phyloP scores from a whole-genome alignment of 208 protist genomes.

The Leishmania arabica region DNA sequence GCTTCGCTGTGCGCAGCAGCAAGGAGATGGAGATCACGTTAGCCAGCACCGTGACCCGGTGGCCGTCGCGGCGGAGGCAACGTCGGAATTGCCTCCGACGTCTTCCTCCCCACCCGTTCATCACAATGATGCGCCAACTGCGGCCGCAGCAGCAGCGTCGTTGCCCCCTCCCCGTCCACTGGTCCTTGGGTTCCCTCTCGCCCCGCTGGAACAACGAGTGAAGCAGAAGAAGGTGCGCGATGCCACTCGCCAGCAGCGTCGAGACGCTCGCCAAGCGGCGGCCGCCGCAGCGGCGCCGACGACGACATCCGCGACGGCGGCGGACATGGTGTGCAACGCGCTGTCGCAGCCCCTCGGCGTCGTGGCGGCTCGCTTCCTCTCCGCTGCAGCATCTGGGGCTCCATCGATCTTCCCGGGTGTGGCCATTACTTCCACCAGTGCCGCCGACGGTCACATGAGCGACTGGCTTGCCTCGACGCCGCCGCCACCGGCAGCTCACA shows the following conservation, averaged over 20 bases:
- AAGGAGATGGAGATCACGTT: neutral
- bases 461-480: neutral
- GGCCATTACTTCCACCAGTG: neutral
- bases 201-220: slow-evolving; percentile 14
- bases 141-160: neutral
- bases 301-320: slow-evolving; percentile 10
- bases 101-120: neutral
- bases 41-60: neutral
- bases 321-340: slow-evolving; percentile 24
- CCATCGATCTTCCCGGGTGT: slow-evolving; percentile 24
- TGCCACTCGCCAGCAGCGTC: slow-evolving; percentile 16
- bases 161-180: neutral
- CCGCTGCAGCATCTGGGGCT: slow-evolving; percentile 15
- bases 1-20: neutral
- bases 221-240: slow-evolving; percentile 17
- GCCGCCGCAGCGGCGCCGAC: neutral
- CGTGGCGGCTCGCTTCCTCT: slow-evolving; percentile 29
- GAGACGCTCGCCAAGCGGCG: slow-evolving; percentile 13
- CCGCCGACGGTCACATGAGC: neutral
- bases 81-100: neutral
- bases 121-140: neutral
- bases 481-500: neutral
- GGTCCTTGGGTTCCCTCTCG: slow-evolving; percentile 18
- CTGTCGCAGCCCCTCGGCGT: slow-evolving; percentile 24
- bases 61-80: neutral